Conservation (phyloP, 495 filamentous ascomycete genomes). For the Neurospora sublineolata region DNA sequence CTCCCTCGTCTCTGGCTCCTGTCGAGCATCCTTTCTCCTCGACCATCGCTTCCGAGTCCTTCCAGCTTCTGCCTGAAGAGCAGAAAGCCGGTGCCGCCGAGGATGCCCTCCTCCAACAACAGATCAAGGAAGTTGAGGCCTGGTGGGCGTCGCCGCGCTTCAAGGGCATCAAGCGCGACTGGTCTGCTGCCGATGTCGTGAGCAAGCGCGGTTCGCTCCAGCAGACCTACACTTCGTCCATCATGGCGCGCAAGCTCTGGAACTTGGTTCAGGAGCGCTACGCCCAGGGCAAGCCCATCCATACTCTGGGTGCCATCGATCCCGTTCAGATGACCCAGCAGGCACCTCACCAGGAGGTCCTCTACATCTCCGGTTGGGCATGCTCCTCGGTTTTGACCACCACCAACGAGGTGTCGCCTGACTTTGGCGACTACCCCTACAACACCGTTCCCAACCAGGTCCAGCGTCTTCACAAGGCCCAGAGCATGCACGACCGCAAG, state of each 20-base stretch:
- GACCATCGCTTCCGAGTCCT: slow-evolving; percentile 54
- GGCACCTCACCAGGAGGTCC: slow-evolving; percentile 85
- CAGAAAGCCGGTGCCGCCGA: slow-evolving; percentile 68
- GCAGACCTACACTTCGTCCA: slow-evolving; percentile 78
- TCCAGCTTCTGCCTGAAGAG: slow-evolving; percentile 63
- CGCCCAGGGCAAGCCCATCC: slow-evolving; percentile 70
- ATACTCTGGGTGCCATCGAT: slow-evolving; percentile 96
- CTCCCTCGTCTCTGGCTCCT: slow-evolving; percentile 11
- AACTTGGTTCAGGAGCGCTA: slow-evolving; percentile 68
- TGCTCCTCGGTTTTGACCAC: slow-evolving; percentile 85
- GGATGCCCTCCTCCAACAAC: slow-evolving; percentile 65
- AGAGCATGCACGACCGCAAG: slow-evolving; percentile 91
- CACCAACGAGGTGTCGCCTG: slow-evolving; percentile 92
- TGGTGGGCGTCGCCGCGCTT: slow-evolving; percentile 84
- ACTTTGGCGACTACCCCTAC: slow-evolving; percentile 97
- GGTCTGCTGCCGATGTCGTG: slow-evolving; percentile 81
- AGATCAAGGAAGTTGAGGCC: slow-evolving; percentile 68
- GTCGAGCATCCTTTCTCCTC: slow-evolving; percentile 39
- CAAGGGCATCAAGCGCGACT: slow-evolving; percentile 81
- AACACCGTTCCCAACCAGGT: slow-evolving; percentile 98
- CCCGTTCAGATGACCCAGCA: slow-evolving; percentile 99
- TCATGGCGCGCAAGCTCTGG: slow-evolving; percentile 92
- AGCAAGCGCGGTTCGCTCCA: slow-evolving; percentile 79
- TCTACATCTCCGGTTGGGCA: slow-evolving; percentile 95
- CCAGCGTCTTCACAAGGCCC: slow-evolving; percentile 87